Percentiles rank a stretch among this genome's conserved stretches.
phyloP scores from a whole-genome alignment of 371 early-diverging fungal genomes.

The Mortierella sp. region DNA sequence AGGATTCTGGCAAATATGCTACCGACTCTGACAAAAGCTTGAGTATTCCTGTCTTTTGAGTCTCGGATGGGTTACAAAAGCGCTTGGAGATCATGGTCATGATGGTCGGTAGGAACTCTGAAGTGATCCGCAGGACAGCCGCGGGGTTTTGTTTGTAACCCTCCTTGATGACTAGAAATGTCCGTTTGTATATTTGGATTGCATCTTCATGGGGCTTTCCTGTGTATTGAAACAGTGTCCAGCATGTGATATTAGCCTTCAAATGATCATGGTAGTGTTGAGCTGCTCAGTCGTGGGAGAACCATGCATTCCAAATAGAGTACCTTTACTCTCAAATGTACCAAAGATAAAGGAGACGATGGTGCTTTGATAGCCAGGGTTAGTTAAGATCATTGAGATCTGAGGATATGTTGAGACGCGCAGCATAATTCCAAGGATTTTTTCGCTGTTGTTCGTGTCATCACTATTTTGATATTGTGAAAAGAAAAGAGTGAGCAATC shows the following conservation, averaged over 20 bases:
- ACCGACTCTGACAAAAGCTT: slow-evolving; percentile 28
- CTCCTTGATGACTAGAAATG: slow-evolving; percentile 40
- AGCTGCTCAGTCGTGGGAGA: no score
- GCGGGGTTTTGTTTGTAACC: slow-evolving; percentile 39
- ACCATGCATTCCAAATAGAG: no score
- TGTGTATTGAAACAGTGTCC: background rate
- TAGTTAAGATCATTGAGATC: slow-evolving; percentile 38
- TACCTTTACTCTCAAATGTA: slow-evolving; percentile 29
- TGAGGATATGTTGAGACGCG: slow-evolving; percentile 42
- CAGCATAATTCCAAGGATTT: slow-evolving; percentile 42
- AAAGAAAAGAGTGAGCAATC: background rate
- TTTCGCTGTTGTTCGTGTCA: slow-evolving; percentile 27
- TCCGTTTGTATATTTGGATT: slow-evolving; percentile 22
- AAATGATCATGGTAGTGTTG: no score
- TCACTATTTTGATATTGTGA: slow-evolving; percentile 11
- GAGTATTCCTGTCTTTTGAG: slow-evolving; percentile 34
- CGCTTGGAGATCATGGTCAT: slow-evolving; percentile 24
- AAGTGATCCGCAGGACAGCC: slow-evolving; percentile 29
- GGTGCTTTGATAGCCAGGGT: slow-evolving; percentile 30
- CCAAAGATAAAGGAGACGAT: slow-evolving; percentile 29
- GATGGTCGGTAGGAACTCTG: slow-evolving; percentile 33
- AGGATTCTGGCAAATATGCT: slow-evolving; percentile 23
- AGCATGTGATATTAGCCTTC: no score
- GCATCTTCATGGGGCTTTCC: slow-evolving; percentile 38
- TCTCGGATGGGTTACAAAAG: slow-evolving; percentile 23